Conservation (phyloP, 2,329 filamentous ascomycete species). For the Alternaria novae-zelandiae region DNA sequence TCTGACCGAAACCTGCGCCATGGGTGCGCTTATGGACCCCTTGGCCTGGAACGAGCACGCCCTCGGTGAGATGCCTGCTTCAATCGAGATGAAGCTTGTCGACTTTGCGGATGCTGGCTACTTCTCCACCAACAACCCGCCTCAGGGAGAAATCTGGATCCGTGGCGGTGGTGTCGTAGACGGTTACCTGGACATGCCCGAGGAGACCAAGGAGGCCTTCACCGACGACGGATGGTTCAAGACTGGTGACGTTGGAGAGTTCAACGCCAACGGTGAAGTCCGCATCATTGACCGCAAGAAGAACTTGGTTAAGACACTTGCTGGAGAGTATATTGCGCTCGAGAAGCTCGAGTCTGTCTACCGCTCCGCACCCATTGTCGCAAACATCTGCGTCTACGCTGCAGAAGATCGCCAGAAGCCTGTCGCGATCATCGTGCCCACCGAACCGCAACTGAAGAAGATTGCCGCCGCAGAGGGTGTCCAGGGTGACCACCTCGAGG, state of each 20-base stretch:
- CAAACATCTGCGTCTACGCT: conserved; percentile 87
- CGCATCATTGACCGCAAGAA: conserved; percentile 95
- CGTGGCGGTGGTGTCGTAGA: conserved; percentile 76
- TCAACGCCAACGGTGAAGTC: conserved; percentile 78
- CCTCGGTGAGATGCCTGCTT: conserved; percentile 78
- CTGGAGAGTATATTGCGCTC: conserved; percentile 95
- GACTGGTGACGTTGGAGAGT: conserved; percentile 94
- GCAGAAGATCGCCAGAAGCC: conserved; percentile 77
- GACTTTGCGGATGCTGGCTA: conserved; percentile 91
- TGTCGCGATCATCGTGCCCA: conserved; percentile 77
- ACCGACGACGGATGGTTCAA: conserved; percentile 94
- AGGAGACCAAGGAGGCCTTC: conserved; percentile 79
- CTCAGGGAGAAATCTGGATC: conserved; percentile 93
- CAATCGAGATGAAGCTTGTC: conserved; percentile 88
- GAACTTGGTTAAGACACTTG: conserved; percentile 95
- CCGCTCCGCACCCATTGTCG: conserved; percentile 76
- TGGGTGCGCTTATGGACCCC: conserved; percentile 82
- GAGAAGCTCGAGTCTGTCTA: conserved; percentile 95
- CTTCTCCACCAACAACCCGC: conserved; percentile 72
- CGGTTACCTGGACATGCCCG: conserved; percentile 83
- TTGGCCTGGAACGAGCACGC: conserved; percentile 80
- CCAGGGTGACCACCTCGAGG: conserved; percentile 67
- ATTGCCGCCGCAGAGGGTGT: conserved; percentile 65
- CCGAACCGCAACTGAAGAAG: conserved; percentile 63
- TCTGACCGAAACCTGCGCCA: conserved; percentile 89